Conservation (phyloP, 495 filamentous ascomycete species). For the Aspergillus biplanus region DNA sequence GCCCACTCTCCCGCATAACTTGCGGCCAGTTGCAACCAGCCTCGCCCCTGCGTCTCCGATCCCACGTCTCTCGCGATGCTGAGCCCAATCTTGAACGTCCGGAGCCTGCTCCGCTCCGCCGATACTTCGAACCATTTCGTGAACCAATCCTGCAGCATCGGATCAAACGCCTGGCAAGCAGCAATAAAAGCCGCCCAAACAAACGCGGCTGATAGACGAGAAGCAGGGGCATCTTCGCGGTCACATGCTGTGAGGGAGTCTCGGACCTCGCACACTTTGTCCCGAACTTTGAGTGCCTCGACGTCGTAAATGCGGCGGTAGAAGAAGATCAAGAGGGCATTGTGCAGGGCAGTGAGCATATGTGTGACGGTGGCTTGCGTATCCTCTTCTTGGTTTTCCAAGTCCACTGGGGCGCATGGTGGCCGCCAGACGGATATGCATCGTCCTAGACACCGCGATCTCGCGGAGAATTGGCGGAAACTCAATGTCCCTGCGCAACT, state of each 20-base stretch:
- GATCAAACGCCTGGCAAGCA: slow-evolving; percentile 32
- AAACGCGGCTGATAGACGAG: background rate
- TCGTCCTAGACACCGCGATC: slow-evolving; percentile 29
- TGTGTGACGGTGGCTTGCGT: slow-evolving; percentile 20
- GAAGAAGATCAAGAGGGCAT: slow-evolving; percentile 34
- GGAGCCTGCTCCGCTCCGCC: slow-evolving; percentile 24
- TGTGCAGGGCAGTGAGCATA: slow-evolving; percentile 31
- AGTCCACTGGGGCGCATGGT: background rate
- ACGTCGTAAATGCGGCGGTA: slow-evolving; percentile 37
- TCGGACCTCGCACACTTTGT: slow-evolving; percentile 26
- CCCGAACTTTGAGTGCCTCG: slow-evolving; percentile 28
- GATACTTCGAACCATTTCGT: slow-evolving; percentile 31
- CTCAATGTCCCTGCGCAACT: slow-evolving; percentile 14
- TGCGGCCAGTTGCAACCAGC: slow-evolving; percentile 11
- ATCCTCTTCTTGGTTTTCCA: background rate
- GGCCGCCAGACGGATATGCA: slow-evolving; percentile 18
- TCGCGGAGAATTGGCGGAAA: slow-evolving; percentile 26
- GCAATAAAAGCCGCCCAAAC: slow-evolving; percentile 36
- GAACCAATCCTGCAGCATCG: slow-evolving; percentile 27
- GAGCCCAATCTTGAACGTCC: slow-evolving; percentile 8
- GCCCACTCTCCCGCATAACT: slow-evolving; percentile 6
- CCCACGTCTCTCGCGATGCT: slow-evolving; percentile 12
- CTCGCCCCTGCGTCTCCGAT: background rate
- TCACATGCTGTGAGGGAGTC: slow-evolving; percentile 28
- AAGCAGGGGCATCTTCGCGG: background rate